Evolutionary conservation across 177 flowering plant species (phyloP), one percentile per base, ranked within the genome.

Genomic region (Tripterygium wilfordii): DNA sequence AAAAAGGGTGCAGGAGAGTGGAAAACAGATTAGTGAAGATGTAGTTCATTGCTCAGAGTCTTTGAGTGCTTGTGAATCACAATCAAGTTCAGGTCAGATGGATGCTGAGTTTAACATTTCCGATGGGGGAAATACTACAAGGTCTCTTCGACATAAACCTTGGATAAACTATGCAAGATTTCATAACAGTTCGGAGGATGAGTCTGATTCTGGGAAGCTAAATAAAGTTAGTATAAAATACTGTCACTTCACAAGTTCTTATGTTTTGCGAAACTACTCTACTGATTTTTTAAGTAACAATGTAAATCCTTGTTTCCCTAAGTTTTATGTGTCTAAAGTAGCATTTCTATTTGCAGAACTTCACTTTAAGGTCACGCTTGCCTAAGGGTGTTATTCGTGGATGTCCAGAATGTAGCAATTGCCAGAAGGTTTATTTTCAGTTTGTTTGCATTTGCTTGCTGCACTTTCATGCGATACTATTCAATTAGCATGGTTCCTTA

Each of bases 341-440:
- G 18, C 12, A 23, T 36, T 49, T 44, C 0, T 48, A 25, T 5
- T 30, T 57, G 64, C 83, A 89, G 94, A 60, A 63, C 53, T 10
- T 39, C 8, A 35, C 68, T 53, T 25, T 51, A 16, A 65, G 42
- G 61, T 57, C 63, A 38, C 31, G 48, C 23, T 90, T 90, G 39
- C 92, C 95, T 13, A 90, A 77, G 70, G 99, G 97, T 7, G 91
- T 89, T 17, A 63, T 74, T 31, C 92, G 96, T 42, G 99, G 99
- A 37, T 90, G 97, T 65, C 42, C 73, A 49, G 72, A 72, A 13
- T 90, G 99, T 62, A 63, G 25, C 37, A 74, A 67, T 62, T 94
- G 99, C 69, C 97, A 90, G 68, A 94, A 85, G 97, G 99, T 87
- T 57, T 19, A 25, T 37, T 30, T 48, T 27, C 24, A 21, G 35